Evolutionary conservation across 768 basidiomycete genomes (phyloP), one percentile per base, ranked within the genome.

Genomic region (Boletus vinaceobasis): DNA sequence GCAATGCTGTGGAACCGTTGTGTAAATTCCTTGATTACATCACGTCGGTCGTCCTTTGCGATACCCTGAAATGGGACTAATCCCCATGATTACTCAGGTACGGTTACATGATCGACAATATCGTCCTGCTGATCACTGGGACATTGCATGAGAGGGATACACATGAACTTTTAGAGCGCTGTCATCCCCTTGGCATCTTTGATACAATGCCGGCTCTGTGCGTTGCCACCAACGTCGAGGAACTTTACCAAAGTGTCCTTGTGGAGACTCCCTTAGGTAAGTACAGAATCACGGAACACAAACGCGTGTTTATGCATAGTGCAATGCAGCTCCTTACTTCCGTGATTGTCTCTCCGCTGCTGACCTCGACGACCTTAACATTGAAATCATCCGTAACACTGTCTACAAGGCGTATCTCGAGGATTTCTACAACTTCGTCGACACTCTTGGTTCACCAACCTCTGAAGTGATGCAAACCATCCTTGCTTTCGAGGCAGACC

Each of bases 61-160:
- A 36, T 54, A 52, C 26, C 46, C 49, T 32, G 40, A 6, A 31
- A 29, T 47, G 32, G 7, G 43, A 35, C 48, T 60, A 48, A 60
- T 55, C 43, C 32, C 19, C 42, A 36, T 40, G 29, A 27, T 49
- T 43, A 53, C 38, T 50, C 71, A 97, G 94, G 43, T 97, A 97
- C 70, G 93, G 86, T 31, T 99, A 98, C 75, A 99, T 99, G 97
- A 98, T 99, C 68, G 97, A 99, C 83, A 99, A 99, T 71, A 90
- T 99, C 65, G 87, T 99, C 55, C 81, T 99, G 50, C 81, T 99
- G 66, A 99, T 98, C 58, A 95, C 97, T 15, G 97, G 97, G 21
- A 98, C 96, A 1, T 75, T 99, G 33, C 95, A 98, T 66, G 95
- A 98, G 73, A 82, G 97, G 54, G 96, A 98, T 71, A 98, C 96